These are phyloP conservation scores for Cymbopogon flexuosus DNA, from an alignment of 202 grass and related monocot species.

Conservation along the genomic window DNA sequence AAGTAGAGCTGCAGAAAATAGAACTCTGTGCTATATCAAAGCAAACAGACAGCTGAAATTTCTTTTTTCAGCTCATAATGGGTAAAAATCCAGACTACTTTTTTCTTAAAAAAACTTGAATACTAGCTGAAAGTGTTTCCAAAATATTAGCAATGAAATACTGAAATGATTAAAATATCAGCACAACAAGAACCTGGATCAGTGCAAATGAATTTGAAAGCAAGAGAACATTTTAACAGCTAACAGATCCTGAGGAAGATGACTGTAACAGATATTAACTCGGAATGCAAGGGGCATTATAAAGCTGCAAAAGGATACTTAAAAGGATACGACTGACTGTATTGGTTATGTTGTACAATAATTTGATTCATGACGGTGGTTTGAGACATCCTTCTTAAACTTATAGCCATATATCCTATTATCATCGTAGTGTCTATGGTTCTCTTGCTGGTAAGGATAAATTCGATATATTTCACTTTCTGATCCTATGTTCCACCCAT, in stretches of 20 bases:
- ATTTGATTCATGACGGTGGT: slow-evolving; percentile 43
- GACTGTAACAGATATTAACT: slow-evolving; percentile 17
- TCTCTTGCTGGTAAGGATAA: slow-evolving; percentile 24
- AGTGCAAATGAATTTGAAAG: slow-evolving; percentile 5
- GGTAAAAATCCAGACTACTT: slow-evolving; percentile 1
- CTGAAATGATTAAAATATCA: not conserved
- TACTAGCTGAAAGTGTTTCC: not conserved
- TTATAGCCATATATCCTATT: slow-evolving; percentile 23
- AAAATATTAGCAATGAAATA: slow-evolving; percentile 10
- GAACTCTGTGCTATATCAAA: not conserved
- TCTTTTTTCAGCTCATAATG: not conserved
- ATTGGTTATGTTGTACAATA: slow-evolving; percentile 13
- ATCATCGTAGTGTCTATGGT: slow-evolving; percentile 16
- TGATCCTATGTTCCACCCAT: slow-evolving; percentile 26
- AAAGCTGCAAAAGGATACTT: slow-evolving; percentile 56
- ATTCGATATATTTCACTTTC: slow-evolving; percentile 27
- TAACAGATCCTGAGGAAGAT: not conserved
- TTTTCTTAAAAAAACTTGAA: not conserved
- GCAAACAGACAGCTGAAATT: slow-evolving; percentile 3
- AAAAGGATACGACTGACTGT: slow-evolving; percentile 72
- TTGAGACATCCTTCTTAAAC: slow-evolving; percentile 34
- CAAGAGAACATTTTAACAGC: not conserved
- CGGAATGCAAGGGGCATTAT: slow-evolving; percentile 3
- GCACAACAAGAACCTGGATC: not conserved
- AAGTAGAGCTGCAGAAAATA: not conserved